These are phyloP conservation scores for Conticribra weissflogii DNA, from an alignment of 108 stramenopile species.

Conservation along the genomic window DNA sequence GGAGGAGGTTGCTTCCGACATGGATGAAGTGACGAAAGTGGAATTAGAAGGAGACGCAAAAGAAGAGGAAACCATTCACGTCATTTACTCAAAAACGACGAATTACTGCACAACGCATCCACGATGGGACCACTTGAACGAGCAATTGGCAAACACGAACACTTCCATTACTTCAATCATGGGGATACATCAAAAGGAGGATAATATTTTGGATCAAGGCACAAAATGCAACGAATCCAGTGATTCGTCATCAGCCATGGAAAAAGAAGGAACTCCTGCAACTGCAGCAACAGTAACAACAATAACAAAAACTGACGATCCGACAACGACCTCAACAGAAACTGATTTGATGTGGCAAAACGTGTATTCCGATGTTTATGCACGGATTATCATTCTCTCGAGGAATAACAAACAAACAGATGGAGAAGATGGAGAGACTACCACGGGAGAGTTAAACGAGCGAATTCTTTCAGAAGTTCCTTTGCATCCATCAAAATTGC, in stretches of 20 bases:
- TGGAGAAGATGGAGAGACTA: background rate
- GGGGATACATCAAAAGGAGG: too few relatives aligned
- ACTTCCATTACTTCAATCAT: background rate
- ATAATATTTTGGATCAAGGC: too few relatives aligned
- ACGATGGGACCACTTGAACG: slow-evolving; percentile 70
- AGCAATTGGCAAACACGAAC: slow-evolving; percentile 31
- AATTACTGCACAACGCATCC: slow-evolving; percentile 48
- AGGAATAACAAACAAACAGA: background rate
- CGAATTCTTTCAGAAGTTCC: slow-evolving; percentile 19
- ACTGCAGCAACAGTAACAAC: background rate
- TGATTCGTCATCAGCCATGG: background rate
- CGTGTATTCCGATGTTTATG: slow-evolving; percentile 24
- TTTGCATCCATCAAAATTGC: slow-evolving; percentile 34
- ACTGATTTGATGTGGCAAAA: background rate
- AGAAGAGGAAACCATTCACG: too few relatives aligned
- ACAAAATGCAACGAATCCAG: too few relatives aligned
- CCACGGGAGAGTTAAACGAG: slow-evolving; percentile 7
- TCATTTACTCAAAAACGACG: slow-evolving; percentile 16
- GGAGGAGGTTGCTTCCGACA: too few relatives aligned
- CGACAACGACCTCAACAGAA: too few relatives aligned
- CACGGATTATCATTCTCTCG: slow-evolving; percentile 20
- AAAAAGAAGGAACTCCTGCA: background rate
- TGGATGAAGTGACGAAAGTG: too few relatives aligned
- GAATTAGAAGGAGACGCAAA: too few relatives aligned
- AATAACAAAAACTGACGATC: too few relatives aligned